phyloP scores from a whole-genome alignment of 306 rosid species.

The Rubus idaeus region DNA sequence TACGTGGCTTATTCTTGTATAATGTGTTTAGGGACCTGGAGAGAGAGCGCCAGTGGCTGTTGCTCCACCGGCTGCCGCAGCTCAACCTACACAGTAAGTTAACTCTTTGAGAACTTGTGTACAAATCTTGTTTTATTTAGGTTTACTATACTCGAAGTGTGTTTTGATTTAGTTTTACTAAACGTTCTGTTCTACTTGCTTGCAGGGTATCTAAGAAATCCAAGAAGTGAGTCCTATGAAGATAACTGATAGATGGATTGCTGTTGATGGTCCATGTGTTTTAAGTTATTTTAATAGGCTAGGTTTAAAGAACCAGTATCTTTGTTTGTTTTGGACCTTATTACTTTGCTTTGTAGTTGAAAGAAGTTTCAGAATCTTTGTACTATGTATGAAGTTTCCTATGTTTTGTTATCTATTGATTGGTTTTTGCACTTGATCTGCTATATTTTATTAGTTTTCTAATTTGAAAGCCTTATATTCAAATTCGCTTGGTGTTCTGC shows the following conservation, averaged over 20 bases:
- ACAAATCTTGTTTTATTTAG: neutral
- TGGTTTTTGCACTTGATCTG: conserved; percentile 7
- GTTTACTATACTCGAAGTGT: neutral
- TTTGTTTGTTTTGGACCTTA: conserved; percentile 40
- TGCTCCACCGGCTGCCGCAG: conserved; percentile 37
- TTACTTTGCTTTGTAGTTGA: conserved; percentile 30
- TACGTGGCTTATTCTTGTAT: neutral
- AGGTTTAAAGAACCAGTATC: conserved; percentile 45
- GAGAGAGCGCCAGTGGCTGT: conserved; percentile 43
- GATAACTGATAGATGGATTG: conserved; percentile 23
- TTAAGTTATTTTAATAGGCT: conserved; percentile 33
- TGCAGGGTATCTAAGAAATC: conserved; percentile 78
- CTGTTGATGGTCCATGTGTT: conserved; percentile 12
- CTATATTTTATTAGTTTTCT: neutral
- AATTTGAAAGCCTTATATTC: neutral
- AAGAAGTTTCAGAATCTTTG: conserved; percentile 38
- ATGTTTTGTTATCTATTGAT: conserved; percentile 13
- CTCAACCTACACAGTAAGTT: conserved; percentile 72
- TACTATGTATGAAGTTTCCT: conserved; percentile 16
- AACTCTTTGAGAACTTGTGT: neutral
- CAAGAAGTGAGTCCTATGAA: conserved; percentile 51
- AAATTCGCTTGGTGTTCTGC: neutral
- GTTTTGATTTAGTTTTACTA: neutral
- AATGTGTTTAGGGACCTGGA: conserved; percentile 68
- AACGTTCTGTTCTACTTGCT: neutral